Evolutionary conservation across 1,284 basidiomycete genomes (phyloP).

Genomic region (Vanrija humicola): DNA sequence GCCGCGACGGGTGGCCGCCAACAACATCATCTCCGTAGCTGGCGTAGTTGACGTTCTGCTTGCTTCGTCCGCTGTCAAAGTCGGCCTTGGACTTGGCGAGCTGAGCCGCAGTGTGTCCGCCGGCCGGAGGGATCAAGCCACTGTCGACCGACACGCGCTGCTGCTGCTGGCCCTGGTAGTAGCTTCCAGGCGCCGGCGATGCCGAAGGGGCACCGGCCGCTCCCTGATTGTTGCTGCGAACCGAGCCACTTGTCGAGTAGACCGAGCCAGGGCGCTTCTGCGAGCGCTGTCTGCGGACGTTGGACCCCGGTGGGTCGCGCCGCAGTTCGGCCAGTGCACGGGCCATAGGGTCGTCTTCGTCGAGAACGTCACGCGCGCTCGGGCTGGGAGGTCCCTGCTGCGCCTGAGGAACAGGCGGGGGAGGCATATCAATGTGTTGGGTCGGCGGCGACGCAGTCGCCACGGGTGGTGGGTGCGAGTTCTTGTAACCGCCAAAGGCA

Average conservation of each 20-base stretch:
- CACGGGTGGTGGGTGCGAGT: too few relatives aligned
- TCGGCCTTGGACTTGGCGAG: slow-evolving; percentile 49
- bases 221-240: slow-evolving; percentile 13
- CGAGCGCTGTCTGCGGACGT: slow-evolving; percentile 40
- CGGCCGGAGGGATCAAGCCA: slow-evolving; percentile 45
- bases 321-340: slow-evolving; percentile 62
- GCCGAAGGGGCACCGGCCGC: background rate
- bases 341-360: slow-evolving; percentile 67
- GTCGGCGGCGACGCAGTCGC: too few relatives aligned
- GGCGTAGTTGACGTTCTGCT: slow-evolving; percentile 50
- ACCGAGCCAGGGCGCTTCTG: slow-evolving; percentile 42
- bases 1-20: slow-evolving; percentile 65
- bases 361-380: slow-evolving; percentile 42
- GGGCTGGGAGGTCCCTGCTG: slow-evolving; percentile 22
- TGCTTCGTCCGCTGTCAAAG: slow-evolving; percentile 37
- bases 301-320: slow-evolving; percentile 42
- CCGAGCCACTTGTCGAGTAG: slow-evolving; percentile 26
- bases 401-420: slow-evolving; percentile 21
- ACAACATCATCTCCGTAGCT: slow-evolving; percentile 66
- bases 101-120: slow-evolving; percentile 49
- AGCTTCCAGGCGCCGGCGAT: background rate
- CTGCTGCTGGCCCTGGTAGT: background rate
- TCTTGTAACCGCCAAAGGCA: too few relatives aligned
- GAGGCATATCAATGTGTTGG: slow-evolving; percentile 17
- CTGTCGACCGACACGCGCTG: slow-evolving; percentile 35